These are phyloP conservation scores for Leishmania braziliensis DNA, from an alignment of 208 protist species.

Conservation along the genomic window DNA sequence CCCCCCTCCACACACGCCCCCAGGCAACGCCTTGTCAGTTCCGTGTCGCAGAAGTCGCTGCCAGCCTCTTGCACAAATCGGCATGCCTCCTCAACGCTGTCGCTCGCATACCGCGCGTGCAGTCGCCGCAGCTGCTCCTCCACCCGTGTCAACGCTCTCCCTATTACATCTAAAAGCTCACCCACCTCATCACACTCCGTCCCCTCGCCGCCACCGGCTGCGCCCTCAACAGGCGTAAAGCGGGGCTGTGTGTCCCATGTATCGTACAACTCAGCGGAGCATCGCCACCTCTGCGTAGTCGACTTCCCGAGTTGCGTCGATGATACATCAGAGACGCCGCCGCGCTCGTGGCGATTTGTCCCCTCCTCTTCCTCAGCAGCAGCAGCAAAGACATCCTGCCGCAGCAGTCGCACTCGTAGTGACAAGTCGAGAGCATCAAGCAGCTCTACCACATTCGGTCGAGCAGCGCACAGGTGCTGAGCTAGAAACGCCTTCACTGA, in stretches of 20 bases:
- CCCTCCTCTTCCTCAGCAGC: background rate
- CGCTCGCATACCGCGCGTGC: background rate
- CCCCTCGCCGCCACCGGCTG: background rate
- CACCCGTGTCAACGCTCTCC: background rate
- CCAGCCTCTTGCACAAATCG: conserved; percentile 4
- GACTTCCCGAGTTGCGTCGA: background rate
- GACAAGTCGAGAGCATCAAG: conserved; percentile 22
- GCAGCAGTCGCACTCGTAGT: conserved; percentile 17
- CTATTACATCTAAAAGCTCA: conserved; percentile 8
- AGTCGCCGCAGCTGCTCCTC: conserved; percentile 4
- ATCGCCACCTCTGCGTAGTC: conserved; percentile 8
- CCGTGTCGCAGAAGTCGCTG: background rate
- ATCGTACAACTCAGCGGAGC: conserved; percentile 25
- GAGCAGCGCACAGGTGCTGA: conserved; percentile 14
- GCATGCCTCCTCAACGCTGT: conserved; percentile 5
- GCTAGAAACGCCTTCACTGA: conserved; percentile 14
- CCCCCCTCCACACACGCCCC: background rate
- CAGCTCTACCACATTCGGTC: conserved; percentile 1
- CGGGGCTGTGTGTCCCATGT: conserved; percentile 19
- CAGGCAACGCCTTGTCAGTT: conserved; percentile 2
- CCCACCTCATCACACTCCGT: conserved; percentile 1
- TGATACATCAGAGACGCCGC: background rate
- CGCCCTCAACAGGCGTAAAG: background rate
- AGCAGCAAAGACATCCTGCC: background rate
- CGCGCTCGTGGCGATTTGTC: background rate